Base-by-base conservation (phyloP, 352 stramenopile species). In the Phytopythium sindhum region DNA sequence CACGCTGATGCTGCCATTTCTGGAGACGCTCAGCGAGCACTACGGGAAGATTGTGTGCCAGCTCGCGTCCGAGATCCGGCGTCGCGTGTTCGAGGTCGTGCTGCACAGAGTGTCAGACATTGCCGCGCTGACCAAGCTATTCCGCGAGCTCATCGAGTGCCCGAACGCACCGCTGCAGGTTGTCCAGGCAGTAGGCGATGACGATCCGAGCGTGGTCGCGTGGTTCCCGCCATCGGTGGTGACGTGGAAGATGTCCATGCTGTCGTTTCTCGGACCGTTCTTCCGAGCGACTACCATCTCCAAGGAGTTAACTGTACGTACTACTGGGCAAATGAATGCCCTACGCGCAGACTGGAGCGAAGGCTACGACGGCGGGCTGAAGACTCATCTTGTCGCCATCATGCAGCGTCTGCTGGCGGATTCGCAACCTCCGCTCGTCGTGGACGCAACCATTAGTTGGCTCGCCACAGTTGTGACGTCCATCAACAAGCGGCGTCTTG, bases 221-320 rank as follows among this genome's bases (percentile, higher is more conserved):
- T 69, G 62, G 67, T 66, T 69, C 24, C 63, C 62, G 14, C 56
- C 57, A 55, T 44, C 61, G 11, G 55, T 76, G 10, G 66, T 70
- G 17, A 51, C 65, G 42, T 74, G 69, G 58, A 75, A 81, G 65
- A 72, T 81, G 48, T 8, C 33, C 10, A 47, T 60, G 33, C 54
- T 60, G 54, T 60, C 54, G 33, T 60, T 60, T 24, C 52, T 87
- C 2, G 78, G 78, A 0, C 73, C 75, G n/a, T 69, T 87, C 53
- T 70, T 87, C 24, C 68, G 77, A 14, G 73, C 68, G 37, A 80
- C 72, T 4, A 79, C 66, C 41, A 75, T 84, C 62, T 74, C 74
- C 14, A 74, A 84, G 55, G 75, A 84, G 26, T 54, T 66, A 2
- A 64, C 64, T 17, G 59, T 65, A 44, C 69, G 73, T 39, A 67